A percentile compares a stretch with the other conserved stretches of the same genome.
phyloP scores from a whole-genome alignment of 768 basidiomycete species.

The Mycena venus region DNA sequence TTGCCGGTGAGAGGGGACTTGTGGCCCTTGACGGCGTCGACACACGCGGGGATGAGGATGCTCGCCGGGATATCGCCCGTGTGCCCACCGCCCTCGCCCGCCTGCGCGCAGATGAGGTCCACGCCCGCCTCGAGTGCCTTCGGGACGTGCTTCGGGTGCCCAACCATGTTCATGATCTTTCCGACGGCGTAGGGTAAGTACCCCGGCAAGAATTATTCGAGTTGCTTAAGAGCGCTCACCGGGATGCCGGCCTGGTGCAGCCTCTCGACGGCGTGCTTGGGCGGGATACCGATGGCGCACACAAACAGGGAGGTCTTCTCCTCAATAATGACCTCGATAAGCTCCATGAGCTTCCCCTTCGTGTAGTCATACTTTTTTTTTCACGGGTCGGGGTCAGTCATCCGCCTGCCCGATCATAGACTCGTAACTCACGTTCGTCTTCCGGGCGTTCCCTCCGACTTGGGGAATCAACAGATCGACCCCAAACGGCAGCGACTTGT shows the following conservation, averaged over 20 bases:
- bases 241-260: constrained; percentile 89
- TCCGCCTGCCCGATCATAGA: neutral
- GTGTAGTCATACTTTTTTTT: constrained; percentile 86
- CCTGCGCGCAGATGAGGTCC: constrained; percentile 95
- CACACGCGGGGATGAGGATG: constrained; percentile 92
- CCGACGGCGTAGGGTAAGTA: too few species aligned
- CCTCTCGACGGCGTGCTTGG: constrained; percentile 82
- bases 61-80: constrained; percentile 89
- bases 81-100: constrained; percentile 91
- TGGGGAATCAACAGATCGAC: constrained; percentile 93
- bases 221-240: constrained; percentile 54
- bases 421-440: constrained; percentile 82
- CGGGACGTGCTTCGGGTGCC: constrained; percentile 91
- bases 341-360: constrained; percentile 20
- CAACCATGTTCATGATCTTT: constrained; percentile 77
- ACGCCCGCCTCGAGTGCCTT: constrained; percentile 89
- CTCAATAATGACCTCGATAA: constrained; percentile 90
- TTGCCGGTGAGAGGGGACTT: constrained; percentile 86
- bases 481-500: constrained; percentile 89
- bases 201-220: too few species aligned
- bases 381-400: neutral
- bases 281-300: constrained; percentile 91
- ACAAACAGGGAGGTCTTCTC: constrained; percentile 93
- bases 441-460: constrained; percentile 91
- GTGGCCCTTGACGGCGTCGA: constrained; percentile 84